Percentiles rank a stretch among this genome's conserved stretches.
Evolutionary conservation across 768 basidiomycete genomes (phyloP).

Genomic region (Pleurotus djamor): DNA sequence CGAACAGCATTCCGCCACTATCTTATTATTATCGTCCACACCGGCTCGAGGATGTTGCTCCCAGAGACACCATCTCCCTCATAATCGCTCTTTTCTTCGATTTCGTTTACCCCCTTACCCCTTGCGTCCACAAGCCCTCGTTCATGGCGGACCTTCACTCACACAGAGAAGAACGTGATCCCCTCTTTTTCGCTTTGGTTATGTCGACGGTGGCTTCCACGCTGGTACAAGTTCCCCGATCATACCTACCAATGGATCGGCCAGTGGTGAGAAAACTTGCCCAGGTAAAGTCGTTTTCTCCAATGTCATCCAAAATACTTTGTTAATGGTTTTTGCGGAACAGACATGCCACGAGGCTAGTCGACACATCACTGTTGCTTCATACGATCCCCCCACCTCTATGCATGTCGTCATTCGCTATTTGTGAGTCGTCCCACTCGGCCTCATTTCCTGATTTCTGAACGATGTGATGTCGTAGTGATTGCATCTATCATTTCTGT

Average conservation of each 20-base stretch:
- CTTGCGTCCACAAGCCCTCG: constrained; percentile 87
- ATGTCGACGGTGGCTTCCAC: constrained; percentile 89
- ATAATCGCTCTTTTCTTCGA: constrained; percentile 91
- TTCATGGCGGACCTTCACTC: constrained; percentile 89
- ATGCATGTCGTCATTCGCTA: constrained; percentile 88
- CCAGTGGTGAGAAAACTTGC: constrained; percentile 83
- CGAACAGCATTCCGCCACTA: constrained; percentile 57
- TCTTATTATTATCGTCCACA: constrained; percentile 74
- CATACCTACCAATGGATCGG: constrained; percentile 86
- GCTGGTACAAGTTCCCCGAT: constrained; percentile 83
- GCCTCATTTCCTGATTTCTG: constrained; percentile 7
- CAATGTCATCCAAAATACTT: not conserved
- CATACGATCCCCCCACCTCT: constrained; percentile 81
- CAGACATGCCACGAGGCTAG: constrained; percentile 81
- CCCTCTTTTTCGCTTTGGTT: constrained; percentile 87
- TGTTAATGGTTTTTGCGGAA: constrained; percentile 2
- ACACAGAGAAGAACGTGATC: constrained; percentile 80
- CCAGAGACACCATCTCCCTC: constrained; percentile 75
- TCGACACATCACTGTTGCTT: constrained; percentile 73
- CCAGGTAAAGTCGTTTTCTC: constrained; percentile 29
- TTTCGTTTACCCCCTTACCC: constrained; percentile 89
- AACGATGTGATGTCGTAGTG: constrained; percentile 36
- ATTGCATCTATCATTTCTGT: constrained; percentile 86
- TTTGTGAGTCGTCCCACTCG: constrained; percentile 53
- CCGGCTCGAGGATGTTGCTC: constrained; percentile 79